Evolutionary conservation across 345 rosid species (phyloP).

Genomic region (Rubroshorea leprosula): DNA sequence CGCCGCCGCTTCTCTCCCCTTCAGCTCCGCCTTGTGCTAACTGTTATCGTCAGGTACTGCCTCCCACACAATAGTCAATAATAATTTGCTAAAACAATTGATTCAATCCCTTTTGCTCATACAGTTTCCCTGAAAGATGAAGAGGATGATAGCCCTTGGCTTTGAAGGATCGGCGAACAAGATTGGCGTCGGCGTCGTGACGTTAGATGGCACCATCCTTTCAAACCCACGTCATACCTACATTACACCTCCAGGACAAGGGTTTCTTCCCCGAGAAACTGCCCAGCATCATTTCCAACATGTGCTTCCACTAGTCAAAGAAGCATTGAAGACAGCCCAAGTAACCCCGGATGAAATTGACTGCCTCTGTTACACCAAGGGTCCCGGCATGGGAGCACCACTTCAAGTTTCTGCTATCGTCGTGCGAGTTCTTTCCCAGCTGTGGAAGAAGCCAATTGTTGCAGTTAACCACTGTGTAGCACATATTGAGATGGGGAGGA

Average conservation of each 20-base stretch:
- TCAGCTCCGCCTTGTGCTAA: too few relatives aligned
- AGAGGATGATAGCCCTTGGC: conserved; percentile 74
- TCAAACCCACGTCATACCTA: conserved; percentile 96
- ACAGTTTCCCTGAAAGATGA: conserved; percentile 36
- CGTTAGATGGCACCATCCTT: conserved; percentile 69
- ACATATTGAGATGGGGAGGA: conserved; percentile 96
- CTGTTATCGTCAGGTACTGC: too few relatives aligned
- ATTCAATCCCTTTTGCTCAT: too few relatives aligned
- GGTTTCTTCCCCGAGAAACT: conserved; percentile 92
- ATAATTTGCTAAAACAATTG: neutral
- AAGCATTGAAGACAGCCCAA: conserved; percentile 58
- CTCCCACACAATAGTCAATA: too few relatives aligned
- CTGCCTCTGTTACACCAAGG: conserved; percentile 89
- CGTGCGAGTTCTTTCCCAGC: conserved; percentile 66
- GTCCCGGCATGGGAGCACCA: conserved; percentile 98
- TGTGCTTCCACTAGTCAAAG: conserved; percentile 69
- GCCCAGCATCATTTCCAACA: conserved; percentile 89
- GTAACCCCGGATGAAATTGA: conserved; percentile 73
- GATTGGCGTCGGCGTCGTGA: conserved; percentile 84
- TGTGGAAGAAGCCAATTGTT: conserved; percentile 90
- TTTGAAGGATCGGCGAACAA: conserved; percentile 97
- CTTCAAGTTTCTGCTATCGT: conserved; percentile 77
- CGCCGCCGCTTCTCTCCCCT: too few relatives aligned
- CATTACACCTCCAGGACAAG: conserved; percentile 95
- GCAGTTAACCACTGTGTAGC: conserved; percentile 97